phyloP scores from a whole-genome alignment of 1,284 basidiomycete species.

The Hymenochaete sp. region DNA sequence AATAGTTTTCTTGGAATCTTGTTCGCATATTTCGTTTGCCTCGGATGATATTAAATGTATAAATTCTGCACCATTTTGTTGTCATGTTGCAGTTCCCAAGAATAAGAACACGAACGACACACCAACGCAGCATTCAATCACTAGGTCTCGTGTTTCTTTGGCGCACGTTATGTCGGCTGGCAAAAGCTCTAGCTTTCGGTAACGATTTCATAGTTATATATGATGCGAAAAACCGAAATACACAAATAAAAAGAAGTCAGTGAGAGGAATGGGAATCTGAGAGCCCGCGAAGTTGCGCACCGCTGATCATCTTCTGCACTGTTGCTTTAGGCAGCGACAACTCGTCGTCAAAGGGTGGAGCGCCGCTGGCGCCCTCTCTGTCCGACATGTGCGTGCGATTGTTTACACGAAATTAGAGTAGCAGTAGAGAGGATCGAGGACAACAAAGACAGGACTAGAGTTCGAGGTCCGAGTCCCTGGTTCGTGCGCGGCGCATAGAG shows the following conservation, averaged over 20 bases:
- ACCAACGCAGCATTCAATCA: slow-evolving; percentile 99
- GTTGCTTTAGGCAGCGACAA: slow-evolving; percentile 95
- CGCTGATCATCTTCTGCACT: slow-evolving; percentile 93
- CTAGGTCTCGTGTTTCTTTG: slow-evolving; percentile 92
- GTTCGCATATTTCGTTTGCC: slow-evolving; percentile 96
- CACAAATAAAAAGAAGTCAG: slow-evolving; percentile 7
- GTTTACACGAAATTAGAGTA: background rate
- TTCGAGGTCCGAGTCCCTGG: no score
- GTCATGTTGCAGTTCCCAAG: slow-evolving; percentile 4
- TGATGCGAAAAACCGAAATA: slow-evolving; percentile 15
- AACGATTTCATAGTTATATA: slow-evolving; percentile 2
- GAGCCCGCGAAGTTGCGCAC: slow-evolving; percentile 37
- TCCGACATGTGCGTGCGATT: slow-evolving; percentile 64
- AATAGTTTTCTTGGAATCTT: slow-evolving; percentile 98
- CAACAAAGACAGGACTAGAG: no score
- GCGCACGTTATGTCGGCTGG: slow-evolving; percentile 86
- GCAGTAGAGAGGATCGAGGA: background rate
- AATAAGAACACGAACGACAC: background rate
- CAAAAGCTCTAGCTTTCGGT: slow-evolving; percentile 53
- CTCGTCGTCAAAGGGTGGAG: slow-evolving; percentile 74
- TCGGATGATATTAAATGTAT: slow-evolving; percentile 97
- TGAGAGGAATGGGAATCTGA: slow-evolving; percentile 6
- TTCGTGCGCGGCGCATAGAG: no score
- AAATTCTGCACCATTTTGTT: slow-evolving; percentile 62
- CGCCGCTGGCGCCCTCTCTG: slow-evolving; percentile 64